A percentile compares a stretch with the other conserved stretches of the same genome.
These are phyloP conservation scores for Tarenaya hassleriana DNA, from an alignment of 345 rosid genomes.

Conservation along the genomic window DNA sequence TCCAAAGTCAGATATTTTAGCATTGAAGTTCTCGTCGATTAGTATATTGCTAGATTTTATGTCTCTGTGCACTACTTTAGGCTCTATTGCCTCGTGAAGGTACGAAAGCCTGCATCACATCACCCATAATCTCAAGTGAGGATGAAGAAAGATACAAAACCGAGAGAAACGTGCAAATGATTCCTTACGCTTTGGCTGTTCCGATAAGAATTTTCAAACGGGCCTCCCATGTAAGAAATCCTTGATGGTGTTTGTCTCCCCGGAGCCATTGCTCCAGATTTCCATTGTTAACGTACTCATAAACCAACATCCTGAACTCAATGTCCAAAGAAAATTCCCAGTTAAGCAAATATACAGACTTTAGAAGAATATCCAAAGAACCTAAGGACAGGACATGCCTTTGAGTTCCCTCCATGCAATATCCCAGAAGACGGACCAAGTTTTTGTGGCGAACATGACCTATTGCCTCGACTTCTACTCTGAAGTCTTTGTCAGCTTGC, in stretches of 20 bases:
- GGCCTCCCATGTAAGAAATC: conserved; percentile 90
- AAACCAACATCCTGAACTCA: too few species aligned
- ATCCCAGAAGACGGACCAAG: conserved; percentile 88
- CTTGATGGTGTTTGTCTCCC: conserved; percentile 65
- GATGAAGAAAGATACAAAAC: not conserved
- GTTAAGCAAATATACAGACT: too few species aligned
- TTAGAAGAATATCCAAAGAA: too few species aligned
- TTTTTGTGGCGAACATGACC: conserved; percentile 94
- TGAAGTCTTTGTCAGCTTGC: conserved; percentile 92
- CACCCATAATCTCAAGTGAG: conserved; percentile 1
- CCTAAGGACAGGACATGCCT: too few species aligned
- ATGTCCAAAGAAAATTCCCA: too few species aligned
- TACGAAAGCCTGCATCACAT: conserved; percentile 83
- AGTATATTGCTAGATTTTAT: conserved; percentile 94
- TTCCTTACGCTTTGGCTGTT: conserved; percentile 85
- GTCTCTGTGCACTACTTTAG: conserved; percentile 99
- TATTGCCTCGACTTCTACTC: conserved; percentile 95
- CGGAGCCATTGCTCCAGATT: conserved; percentile 93
- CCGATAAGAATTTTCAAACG: conserved; percentile 72
- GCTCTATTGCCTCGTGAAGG: conserved; percentile 98
- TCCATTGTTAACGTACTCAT: conserved; percentile 87
- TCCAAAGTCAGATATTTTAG: conserved; percentile 98
- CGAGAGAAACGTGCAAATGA: not conserved
- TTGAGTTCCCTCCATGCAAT: conserved; percentile 94
- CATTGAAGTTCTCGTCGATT: conserved; percentile 83